A percentile compares a stretch with the other conserved stretches of the same genome.
Evolutionary conservation across 306 rosid species (phyloP).

Genomic region (Prunus fruticosa): DNA sequence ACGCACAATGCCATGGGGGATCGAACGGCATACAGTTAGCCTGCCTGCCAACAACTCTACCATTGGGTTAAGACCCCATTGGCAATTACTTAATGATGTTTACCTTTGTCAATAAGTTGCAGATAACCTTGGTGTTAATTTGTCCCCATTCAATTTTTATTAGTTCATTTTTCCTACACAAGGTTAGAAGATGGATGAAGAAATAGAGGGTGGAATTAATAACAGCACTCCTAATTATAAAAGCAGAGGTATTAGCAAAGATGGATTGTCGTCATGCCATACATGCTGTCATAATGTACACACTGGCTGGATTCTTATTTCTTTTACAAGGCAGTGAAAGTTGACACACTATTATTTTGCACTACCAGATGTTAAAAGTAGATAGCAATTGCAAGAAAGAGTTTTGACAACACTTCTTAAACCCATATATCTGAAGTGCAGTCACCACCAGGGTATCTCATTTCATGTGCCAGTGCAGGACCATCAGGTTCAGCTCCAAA

Average conservation of each 20-base stretch:
- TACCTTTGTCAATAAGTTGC: too few species aligned
- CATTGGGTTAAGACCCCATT: too few species aligned
- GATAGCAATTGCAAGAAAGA: not conserved
- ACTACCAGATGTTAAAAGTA: not conserved
- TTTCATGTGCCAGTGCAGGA: slow-evolving; percentile 95
- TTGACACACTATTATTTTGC: not conserved
- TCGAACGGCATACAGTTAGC: too few species aligned
- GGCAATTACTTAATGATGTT: too few species aligned
- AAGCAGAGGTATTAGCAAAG: not conserved
- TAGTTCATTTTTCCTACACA: too few species aligned
- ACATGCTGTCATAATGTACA: not conserved
- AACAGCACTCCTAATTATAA: too few species aligned
- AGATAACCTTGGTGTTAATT: too few species aligned
- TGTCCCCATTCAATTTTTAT: too few species aligned
- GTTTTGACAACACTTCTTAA: slow-evolving; percentile 17
- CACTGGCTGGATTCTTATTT: not conserved
- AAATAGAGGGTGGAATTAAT: too few species aligned
- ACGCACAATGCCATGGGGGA: too few species aligned
- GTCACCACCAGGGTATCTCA: slow-evolving; percentile 97
- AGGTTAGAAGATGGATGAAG: too few species aligned
- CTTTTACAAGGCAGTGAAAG: not conserved
- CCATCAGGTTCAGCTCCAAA: slow-evolving; percentile 89
- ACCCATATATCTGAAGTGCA: slow-evolving; percentile 96
- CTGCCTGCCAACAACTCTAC: too few species aligned
- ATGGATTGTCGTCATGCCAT: not conserved